Percentiles rank a stretch among this genome's conserved stretches.
phyloP scores from a whole-genome alignment of 345 rosid species.

The Psidium guajava region DNA sequence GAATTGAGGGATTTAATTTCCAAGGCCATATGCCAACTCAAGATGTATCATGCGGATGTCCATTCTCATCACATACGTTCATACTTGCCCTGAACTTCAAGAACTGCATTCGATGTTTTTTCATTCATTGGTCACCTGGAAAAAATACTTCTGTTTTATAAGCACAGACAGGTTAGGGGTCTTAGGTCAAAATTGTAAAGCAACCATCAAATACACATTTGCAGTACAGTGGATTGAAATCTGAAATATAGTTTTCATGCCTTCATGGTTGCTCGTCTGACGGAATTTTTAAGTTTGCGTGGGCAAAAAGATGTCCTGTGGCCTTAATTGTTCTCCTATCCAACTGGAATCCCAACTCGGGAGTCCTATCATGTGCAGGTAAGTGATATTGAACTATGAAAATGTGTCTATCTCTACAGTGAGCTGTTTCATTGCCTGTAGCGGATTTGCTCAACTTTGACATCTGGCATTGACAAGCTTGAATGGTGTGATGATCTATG shows the following conservation, averaged over 20 bases:
- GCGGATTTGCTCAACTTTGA: background rate
- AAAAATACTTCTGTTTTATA: background rate
- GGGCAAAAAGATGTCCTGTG: background rate
- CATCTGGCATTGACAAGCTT: background rate
- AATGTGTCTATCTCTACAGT: background rate
- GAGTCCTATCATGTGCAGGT: background rate
- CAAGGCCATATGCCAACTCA: constrained; percentile 50
- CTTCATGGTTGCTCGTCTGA: background rate
- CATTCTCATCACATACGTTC: constrained; percentile 6
- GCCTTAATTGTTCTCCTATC: background rate
- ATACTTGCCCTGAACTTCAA: background rate
- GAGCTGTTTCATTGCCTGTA: background rate
- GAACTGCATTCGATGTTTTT: background rate
- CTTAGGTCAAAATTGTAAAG: background rate
- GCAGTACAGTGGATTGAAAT: background rate
- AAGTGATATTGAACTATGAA: background rate
- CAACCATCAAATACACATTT: background rate
- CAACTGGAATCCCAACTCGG: background rate
- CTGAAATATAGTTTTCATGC: background rate
- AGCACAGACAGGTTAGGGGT: background rate
- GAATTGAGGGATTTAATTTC: constrained; percentile 59
- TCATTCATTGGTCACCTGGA: background rate
- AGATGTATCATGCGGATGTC: constrained; percentile 44
- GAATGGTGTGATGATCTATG: background rate
- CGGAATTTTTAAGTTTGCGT: background rate